Conservation (phyloP, 129 eudicot species). For the Silybum marianum region DNA sequence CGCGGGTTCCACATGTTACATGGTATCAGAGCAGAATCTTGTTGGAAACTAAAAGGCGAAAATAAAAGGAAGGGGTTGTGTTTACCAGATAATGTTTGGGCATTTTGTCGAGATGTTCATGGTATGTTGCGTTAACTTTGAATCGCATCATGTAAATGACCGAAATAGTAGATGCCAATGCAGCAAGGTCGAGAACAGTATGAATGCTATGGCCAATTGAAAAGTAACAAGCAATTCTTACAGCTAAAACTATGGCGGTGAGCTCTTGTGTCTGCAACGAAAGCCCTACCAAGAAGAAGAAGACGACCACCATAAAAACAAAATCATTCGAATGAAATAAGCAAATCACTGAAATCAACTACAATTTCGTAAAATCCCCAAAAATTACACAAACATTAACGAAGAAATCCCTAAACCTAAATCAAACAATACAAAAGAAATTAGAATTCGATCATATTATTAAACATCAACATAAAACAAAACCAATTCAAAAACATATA, state of each 20-base stretch:
- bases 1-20: no score
- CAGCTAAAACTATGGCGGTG: conserved; percentile 68
- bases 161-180: conserved; percentile 65
- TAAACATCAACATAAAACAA: no score
- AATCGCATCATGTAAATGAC: conserved; percentile 81
- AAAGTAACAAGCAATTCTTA: conserved; percentile 56
- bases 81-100: conserved; percentile 61
- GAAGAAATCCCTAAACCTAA: no score
- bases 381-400: no score
- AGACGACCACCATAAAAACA: background rate
- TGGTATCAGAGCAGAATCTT: no score
- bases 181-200: conserved; percentile 66
- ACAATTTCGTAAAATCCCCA: no score
- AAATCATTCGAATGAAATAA: background rate
- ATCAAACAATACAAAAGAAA: no score
- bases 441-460: no score
- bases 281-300: conserved; percentile 50
- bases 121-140: conserved; percentile 59
- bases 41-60: background rate
- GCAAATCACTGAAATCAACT: background rate
- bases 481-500: background rate
- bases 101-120: conserved; percentile 58
- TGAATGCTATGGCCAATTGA: conserved; percentile 66
- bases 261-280: conserved; percentile 87
- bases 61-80: background rate